Base-by-base conservation (phyloP, 2,329 filamentous ascomycete species). In the Aspergillus fischeri region DNA sequence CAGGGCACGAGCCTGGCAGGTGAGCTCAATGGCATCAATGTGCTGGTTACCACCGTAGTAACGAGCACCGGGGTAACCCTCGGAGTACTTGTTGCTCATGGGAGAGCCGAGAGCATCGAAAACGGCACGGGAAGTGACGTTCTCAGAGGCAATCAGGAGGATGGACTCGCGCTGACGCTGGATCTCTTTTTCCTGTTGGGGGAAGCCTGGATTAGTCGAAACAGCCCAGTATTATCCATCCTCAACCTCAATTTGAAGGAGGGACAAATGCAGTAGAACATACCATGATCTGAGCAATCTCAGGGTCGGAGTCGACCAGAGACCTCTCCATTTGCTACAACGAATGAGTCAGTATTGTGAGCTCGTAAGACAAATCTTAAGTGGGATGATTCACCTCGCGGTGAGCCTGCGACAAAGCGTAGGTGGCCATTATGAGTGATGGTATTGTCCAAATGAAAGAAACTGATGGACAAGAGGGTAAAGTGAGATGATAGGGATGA, bases 11-110 rank as follows among this genome's bases (percentile, higher is more conserved):
- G 86, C 84, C 83, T 99, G 94, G 85, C 94, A 99, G 60, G 94
- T 89, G 66, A 90, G 84, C 85, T 99, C 94, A 71, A 97, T 92
- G 78, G 91, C 84, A 78, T 99, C 94, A 67, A 99, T 99, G 84
- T 94, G 91, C 84, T 99, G 90, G 83, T 99, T 99, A 73, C 94
- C 94, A 74, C 94, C 94, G 73, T 99, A 99, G 86, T 99, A 99
- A 78, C 94, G 89, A 70, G 94, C 94, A 75, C 94, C 94, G 66
- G 94, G 94, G 78, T 96, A 96, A 65, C 94, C 94, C 83, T 99
- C 94, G 20, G 92, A 97, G 86, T 99, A 99, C 83, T 99, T 99
- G 86, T 99, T 96, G 78, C 90, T 91, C 90, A 94, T 95, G 76
- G 90, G 89, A 58, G 88, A 92, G 71, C 94, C 94, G 65, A 99